Evolutionary conservation across 2,329 filamentous ascomycete genomes (phyloP).

Genomic region (Lachnellula arida): DNA sequence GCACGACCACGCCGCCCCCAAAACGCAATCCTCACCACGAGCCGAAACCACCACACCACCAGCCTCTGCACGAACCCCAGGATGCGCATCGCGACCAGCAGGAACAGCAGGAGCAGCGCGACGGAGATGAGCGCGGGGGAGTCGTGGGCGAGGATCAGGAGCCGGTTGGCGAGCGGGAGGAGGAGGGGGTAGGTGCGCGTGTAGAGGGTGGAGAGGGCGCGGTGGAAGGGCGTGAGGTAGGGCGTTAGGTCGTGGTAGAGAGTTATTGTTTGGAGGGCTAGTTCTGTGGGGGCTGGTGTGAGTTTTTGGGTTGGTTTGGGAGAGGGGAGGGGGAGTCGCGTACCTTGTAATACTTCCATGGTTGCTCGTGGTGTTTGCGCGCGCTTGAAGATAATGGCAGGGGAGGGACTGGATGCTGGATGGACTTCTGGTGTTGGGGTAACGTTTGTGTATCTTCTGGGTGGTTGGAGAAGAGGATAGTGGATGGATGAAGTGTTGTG

Average conservation of each 20-base stretch:
- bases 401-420: neutral
- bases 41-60: slow-evolving; percentile 70
- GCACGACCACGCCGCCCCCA: slow-evolving; percentile 55
- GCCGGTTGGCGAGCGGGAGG: slow-evolving; percentile 14
- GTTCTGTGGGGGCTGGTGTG: slow-evolving; percentile 10
- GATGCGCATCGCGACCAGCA: slow-evolving; percentile 62
- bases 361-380: neutral
- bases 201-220: neutral
- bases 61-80: slow-evolving; percentile 66
- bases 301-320: neutral
- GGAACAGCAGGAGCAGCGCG: slow-evolving; percentile 50
- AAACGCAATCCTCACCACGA: slow-evolving; percentile 58
- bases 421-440: neutral
- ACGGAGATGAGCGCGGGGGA: slow-evolving; percentile 41
- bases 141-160: slow-evolving; percentile 16
- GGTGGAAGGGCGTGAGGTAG: slow-evolving; percentile 16
- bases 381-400: neutral
- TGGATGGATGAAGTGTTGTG: neutral
- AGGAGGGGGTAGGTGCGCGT: slow-evolving; percentile 17
- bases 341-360: slow-evolving; percentile 1
- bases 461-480: neutral
- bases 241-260: slow-evolving; percentile 20
- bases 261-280: slow-evolving; percentile 10
- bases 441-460: neutral
- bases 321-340: neutral